Conservation (phyloP, 2,329 filamentous ascomycete species). For the Cercospora zeina region DNA sequence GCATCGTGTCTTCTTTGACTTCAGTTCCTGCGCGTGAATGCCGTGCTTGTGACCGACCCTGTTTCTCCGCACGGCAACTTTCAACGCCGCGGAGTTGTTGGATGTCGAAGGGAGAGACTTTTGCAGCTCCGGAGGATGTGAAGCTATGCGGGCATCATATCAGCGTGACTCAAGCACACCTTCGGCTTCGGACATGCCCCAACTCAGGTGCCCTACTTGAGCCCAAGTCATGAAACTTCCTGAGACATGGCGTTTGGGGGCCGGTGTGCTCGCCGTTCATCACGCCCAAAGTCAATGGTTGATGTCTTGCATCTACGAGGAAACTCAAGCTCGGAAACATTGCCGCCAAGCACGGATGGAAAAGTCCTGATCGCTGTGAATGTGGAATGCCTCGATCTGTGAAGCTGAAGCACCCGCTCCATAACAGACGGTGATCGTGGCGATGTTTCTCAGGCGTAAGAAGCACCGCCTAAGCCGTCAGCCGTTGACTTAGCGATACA, state of each 20-base stretch:
- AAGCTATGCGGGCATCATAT: not conserved
- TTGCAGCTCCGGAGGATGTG: not conserved
- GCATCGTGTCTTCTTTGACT: not conserved
- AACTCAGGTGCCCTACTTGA: not conserved
- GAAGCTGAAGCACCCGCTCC: not conserved
- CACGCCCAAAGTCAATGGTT: not conserved
- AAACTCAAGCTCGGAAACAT: slow-evolving; percentile 7
- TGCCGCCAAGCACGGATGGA: not conserved
- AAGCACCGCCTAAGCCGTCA: slow-evolving; percentile 1
- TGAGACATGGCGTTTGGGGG: not conserved
- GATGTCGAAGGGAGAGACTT: not conserved
- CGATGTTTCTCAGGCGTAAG: not conserved
- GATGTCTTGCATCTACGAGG: not conserved
- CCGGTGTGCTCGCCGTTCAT: not conserved
- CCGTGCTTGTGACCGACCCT: not conserved
- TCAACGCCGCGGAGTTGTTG: not conserved
- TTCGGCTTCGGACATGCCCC: not conserved
- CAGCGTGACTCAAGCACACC: not conserved
- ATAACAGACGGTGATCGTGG: not conserved
- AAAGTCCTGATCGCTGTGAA: not conserved
- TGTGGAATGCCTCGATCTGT: not conserved
- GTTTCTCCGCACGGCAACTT: not conserved
- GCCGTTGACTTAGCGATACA: not conserved
- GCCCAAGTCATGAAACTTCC: not conserved
- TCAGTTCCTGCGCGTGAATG: not conserved